Evolutionary conservation across 345 rosid genomes (phyloP).

Genomic region (Viola odorata): DNA sequence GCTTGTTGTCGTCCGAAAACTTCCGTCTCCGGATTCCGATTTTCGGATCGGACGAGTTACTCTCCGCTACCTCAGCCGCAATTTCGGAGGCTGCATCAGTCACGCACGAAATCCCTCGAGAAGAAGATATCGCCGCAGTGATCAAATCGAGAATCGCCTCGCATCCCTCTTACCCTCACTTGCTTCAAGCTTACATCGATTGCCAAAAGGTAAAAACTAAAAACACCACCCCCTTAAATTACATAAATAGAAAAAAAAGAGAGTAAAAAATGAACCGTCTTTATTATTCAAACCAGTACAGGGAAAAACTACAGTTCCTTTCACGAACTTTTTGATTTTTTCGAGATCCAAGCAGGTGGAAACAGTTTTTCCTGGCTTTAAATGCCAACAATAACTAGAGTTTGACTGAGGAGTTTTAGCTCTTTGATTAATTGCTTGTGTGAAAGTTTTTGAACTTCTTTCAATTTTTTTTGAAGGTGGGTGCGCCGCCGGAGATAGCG

Average conservation of each 20-base stretch:
- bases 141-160: conserved; percentile 75
- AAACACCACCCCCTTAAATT: background rate
- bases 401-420: background rate
- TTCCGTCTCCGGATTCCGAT: conserved; percentile 37
- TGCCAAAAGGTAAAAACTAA: conserved; percentile 86
- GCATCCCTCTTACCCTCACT: conserved; percentile 81
- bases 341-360: conserved; percentile 8
- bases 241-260: background rate
- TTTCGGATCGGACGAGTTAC: conserved; percentile 63
- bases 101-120: conserved; percentile 43
- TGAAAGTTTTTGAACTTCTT: background rate
- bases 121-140: conserved; percentile 35
- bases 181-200: conserved; percentile 79
- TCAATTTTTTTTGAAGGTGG: conserved; percentile 43
- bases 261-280: background rate
- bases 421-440: background rate
- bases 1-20: conserved; percentile 26
- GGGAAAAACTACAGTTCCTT: background rate
- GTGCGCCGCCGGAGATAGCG: conserved; percentile 83
- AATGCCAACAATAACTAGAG: background rate
- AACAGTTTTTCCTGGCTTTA: conserved; percentile 1
- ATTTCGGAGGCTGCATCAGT: conserved; percentile 58
- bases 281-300: too few relatives aligned
- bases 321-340: background rate
- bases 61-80: conserved; percentile 19